Evolutionary conservation across 768 basidiomycete species (phyloP), one percentile per base, ranked within the genome.

Genomic region (Naganishia vaughanmartiniae): DNA sequence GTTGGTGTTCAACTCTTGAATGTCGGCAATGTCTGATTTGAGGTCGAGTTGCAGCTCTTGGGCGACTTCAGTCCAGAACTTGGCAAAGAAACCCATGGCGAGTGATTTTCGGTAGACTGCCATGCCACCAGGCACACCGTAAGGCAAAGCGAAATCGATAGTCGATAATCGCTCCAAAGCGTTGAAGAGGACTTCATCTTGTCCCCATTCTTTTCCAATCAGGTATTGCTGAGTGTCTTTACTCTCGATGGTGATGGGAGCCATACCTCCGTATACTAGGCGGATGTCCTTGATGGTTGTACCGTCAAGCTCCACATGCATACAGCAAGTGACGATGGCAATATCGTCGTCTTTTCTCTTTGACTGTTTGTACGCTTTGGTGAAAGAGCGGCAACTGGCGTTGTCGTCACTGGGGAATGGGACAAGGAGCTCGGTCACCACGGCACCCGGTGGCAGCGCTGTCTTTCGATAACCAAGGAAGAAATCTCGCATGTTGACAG

Each of bases 291-390:
- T 36, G 54, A 76, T 67, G 15, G 57, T 58, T 0, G 65, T 68
- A 0, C 28, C 54, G 45, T 56, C 65, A 14, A 75, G 46, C 36
- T 66, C 33, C 0, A 70, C 65, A 3, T 69, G 21, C 19, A 75
- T 65, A 66, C 75, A 74, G 14, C 57, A 60, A 2, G 75, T 76
- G 5, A 77, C 77, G 65, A 76, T 76, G 12, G 75, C 72, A 28
- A 77, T 77, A 53, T 77, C 77, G 63, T 77, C 77, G 71, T 77
- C 77, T 55, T 66, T 72, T 17, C 77, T 17, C 68, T 74, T 76
- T 30, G 75, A 69, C 67, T 77, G 77, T 70, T 77, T 77, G 74
- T 74, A 77, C 9, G 77, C 77, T 28, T 73, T 55, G 34, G 70
- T 71, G 14, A 77, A 68, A 17, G 75, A 46, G 33, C 67, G 53